Evolutionary conservation across 768 basidiomycete genomes (phyloP), one percentile per base, ranked within the genome.

Genomic region (Leccinum rimulosum): DNA sequence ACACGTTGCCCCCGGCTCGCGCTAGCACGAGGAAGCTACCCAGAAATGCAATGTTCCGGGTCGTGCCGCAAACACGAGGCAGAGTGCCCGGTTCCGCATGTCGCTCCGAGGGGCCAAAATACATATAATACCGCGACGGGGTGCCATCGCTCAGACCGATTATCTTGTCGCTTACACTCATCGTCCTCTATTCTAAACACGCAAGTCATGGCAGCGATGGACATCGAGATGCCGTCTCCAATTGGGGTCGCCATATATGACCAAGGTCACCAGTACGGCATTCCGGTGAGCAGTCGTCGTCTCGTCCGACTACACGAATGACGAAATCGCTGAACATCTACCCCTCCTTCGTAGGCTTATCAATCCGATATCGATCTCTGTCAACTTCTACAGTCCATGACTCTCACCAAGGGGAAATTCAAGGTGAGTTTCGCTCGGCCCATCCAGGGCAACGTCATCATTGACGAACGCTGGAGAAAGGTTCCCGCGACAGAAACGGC

Each of bases 321-420:
- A 31, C 19, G 28, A 9, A 1, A 51, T 56, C 48, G 3, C 36
- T 61, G 19, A 45, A 45, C 19, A 2, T 19, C 43, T 55, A 40
- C 50, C 65, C 43, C 60, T 52, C 47, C 33, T 40, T 12, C 43
- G 11, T 45, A 73, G 72, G 57, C 61, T 47, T 74, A 68, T 59
- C 66, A 67, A 43, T 55, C 71, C 17, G 71, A 74, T 6, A 69
- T 81, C 58, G 82, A 85, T 68, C 73, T 86, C 28, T 85, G 84
- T 66, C 75, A 78, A 50, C 72, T 85, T 0, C 58, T 86, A 38
- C 78, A 80, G 52, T 76, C 77, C 15, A 79, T 86, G 80, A 79
- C 78, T 52, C 71, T 84, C 10, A 78, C 56, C 58, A 76, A 69
- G 73, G 68, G 50, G 10, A 66, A 70, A 28, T 60, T 62, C 60